Conservation (phyloP, 352 stramenopile species). For the Thraustochytrium sp. region DNA sequence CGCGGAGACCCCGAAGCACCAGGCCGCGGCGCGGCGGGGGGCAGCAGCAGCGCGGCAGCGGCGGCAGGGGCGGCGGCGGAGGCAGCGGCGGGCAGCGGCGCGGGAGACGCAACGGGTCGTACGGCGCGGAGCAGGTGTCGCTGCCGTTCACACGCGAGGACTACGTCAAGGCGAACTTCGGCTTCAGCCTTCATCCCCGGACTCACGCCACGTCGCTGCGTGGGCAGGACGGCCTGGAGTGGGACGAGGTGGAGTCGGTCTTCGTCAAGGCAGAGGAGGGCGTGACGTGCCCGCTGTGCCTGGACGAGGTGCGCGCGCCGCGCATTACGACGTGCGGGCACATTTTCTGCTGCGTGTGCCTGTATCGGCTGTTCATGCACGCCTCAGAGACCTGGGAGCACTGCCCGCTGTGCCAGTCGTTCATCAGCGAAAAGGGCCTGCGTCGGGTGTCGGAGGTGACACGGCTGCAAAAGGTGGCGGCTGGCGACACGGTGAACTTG, state of each 20-base stretch:
- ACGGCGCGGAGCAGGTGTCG: background rate
- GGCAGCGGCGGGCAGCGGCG: background rate
- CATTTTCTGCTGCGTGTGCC: constrained; percentile 32
- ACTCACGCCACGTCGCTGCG: background rate
- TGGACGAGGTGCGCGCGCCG: constrained; percentile 30
- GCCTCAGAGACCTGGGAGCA: background rate
- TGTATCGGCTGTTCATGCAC: constrained; percentile 28
- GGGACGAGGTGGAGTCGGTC: constrained; percentile 32
- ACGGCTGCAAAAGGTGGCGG: background rate
- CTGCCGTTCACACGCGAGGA: constrained; percentile 13
- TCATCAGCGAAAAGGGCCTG: constrained; percentile 8
- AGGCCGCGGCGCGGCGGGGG: background rate
- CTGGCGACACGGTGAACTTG: background rate
- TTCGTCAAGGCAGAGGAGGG: constrained; percentile 13
- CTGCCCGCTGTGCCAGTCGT: constrained; percentile 15
- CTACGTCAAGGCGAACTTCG: constrained; percentile 37
- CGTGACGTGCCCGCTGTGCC: constrained; percentile 27
- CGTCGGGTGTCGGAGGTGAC: background rate
- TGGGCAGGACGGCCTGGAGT: constrained; percentile 1
- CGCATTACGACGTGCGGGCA: constrained; percentile 38
- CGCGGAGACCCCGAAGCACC: background rate
- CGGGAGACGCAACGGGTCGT: background rate
- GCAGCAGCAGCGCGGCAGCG: background rate
- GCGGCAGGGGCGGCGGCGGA: background rate
- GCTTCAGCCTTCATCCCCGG: background rate